phyloP scores from a whole-genome alignment of 345 rosid genomes.

The Trapa incisa region DNA sequence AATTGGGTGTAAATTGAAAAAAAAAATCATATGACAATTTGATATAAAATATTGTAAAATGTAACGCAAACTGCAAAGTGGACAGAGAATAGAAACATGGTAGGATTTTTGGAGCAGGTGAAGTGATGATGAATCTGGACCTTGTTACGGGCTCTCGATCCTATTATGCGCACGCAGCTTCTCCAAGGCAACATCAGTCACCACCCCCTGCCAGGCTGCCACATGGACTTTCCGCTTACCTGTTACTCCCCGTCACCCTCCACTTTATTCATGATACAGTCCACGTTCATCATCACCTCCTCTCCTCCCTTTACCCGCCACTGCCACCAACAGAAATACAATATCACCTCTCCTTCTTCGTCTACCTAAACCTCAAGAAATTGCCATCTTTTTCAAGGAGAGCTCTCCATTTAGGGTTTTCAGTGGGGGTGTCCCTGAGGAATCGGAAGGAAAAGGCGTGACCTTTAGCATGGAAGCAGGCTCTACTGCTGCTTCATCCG shows the following conservation, averaged over 20 bases:
- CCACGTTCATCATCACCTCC: slow-evolving; percentile 16
- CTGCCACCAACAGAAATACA: not conserved
- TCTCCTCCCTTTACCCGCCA: not conserved
- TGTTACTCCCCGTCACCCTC: slow-evolving; percentile 9
- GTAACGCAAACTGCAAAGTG: too few species aligned
- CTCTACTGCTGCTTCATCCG: slow-evolving; percentile 11
- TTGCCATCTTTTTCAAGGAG: not conserved
- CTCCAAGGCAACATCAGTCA: not conserved
- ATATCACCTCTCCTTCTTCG: not conserved
- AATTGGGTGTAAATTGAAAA: too few species aligned
- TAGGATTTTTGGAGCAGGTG: too few species aligned
- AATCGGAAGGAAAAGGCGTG: not conserved
- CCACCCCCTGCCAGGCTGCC: slow-evolving; percentile 1
- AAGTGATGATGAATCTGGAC: slow-evolving; percentile 16
- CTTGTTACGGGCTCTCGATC: not conserved
- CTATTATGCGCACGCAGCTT: too few species aligned
- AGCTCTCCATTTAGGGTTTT: slow-evolving; percentile 4
- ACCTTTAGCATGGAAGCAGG: slow-evolving; percentile 14
- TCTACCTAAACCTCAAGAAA: not conserved
- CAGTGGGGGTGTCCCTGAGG: slow-evolving; percentile 1
- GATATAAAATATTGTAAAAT: too few species aligned
- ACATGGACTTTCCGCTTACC: slow-evolving; percentile 14
- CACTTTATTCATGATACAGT: slow-evolving; percentile 4
- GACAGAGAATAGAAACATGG: too few species aligned
- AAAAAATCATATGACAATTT: too few species aligned